phyloP scores from a whole-genome alignment of 2,329 filamentous ascomycete species.

The Atkinsonella hypoxylon region DNA sequence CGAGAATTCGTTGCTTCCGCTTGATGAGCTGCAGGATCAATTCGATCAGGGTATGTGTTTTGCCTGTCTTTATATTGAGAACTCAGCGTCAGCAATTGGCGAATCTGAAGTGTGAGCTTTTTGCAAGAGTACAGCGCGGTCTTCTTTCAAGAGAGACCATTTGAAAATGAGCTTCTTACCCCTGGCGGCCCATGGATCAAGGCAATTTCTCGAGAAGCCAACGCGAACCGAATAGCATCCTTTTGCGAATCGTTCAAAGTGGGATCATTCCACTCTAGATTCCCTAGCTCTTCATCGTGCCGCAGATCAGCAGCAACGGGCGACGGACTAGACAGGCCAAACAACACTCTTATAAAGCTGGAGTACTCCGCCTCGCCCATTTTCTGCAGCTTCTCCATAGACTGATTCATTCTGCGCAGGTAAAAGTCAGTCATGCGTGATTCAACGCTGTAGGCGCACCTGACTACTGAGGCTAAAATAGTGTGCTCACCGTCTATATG shows the following conservation, averaged over 20 bases:
- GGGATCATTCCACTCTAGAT: slow-evolving; percentile 48
- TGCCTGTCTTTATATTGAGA: slow-evolving; percentile 54
- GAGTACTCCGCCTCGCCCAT: slow-evolving; percentile 48
- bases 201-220: slow-evolving; percentile 70
- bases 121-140: no score
- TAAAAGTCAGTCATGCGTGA: neutral
- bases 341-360: slow-evolving; percentile 48
- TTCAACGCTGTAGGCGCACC: neutral
- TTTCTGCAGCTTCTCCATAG: slow-evolving; percentile 46
- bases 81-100: neutral
- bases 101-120: no score
- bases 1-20: slow-evolving; percentile 61
- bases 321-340: slow-evolving; percentile 44
- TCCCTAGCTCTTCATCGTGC: slow-evolving; percentile 30
- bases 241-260: slow-evolving; percentile 55
- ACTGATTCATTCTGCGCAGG: slow-evolving; percentile 43
- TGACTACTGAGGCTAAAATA: neutral
- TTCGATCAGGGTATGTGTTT: slow-evolving; percentile 93
- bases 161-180: slow-evolving; percentile 20
- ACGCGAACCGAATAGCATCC: slow-evolving; percentile 65
- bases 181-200: slow-evolving; percentile 92
- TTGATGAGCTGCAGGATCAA: slow-evolving; percentile 83
- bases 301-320: slow-evolving; percentile 30
- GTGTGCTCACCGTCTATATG: slow-evolving; percentile 38
- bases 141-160: no score